Evolutionary conservation across 345 rosid genomes (phyloP).

Genomic region (Brassica nigra): DNA sequence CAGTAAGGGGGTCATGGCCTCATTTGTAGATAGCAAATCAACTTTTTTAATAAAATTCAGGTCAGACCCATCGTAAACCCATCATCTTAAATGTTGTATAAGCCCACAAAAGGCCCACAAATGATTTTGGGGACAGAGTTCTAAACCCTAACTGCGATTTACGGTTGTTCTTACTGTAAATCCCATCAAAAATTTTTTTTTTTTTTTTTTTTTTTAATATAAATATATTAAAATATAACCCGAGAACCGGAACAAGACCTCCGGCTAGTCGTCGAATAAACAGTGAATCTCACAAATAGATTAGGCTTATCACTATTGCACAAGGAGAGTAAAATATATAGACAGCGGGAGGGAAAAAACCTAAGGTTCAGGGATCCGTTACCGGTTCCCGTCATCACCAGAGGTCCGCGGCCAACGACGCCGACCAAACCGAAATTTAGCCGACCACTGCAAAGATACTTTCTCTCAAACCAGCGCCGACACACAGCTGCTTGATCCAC

Average conservation of each 20-base stretch:
- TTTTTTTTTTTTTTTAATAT: no score
- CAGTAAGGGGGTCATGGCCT: no score
- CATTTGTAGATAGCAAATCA: no score
- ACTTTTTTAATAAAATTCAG: not conserved
- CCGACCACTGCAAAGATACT: not conserved
- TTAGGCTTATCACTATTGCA: no score
- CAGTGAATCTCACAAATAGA: no score
- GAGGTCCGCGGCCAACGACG: not conserved
- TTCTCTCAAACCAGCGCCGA: not conserved
- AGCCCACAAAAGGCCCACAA: not conserved
- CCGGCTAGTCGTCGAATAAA: no score
- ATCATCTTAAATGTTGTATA: not conserved
- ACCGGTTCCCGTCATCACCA: not conserved
- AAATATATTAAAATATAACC: no score
- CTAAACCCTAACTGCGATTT: not conserved
- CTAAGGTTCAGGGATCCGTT: not conserved
- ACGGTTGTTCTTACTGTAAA: not conserved
- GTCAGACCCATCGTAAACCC: not conserved
- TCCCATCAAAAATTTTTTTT: no score
- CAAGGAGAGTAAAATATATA: not conserved
- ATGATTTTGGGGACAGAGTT: not conserved
- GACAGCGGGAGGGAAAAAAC: not conserved
- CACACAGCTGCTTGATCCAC: not conserved
- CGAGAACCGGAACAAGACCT: no score
- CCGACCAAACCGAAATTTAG: not conserved